Conservation (phyloP, 2,329 filamentous ascomycete species). For the Keithomyces neogunnii region DNA sequence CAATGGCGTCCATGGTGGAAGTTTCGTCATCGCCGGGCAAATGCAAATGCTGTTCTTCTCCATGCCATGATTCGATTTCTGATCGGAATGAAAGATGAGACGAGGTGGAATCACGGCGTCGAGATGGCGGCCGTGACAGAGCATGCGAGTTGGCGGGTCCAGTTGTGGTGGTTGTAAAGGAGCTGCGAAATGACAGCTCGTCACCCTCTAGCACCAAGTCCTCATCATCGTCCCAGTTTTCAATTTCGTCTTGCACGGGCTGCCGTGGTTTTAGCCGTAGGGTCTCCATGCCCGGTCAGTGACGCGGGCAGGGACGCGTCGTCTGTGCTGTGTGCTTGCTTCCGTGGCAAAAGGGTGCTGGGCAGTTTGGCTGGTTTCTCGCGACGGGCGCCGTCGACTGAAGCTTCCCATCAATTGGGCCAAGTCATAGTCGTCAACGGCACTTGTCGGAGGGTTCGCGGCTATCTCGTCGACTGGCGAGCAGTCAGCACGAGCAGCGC, state of each 20-base stretch:
- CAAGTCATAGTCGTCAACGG: slow-evolving; percentile 14
- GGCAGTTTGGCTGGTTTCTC: not conserved
- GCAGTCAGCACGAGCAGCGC: not conserved
- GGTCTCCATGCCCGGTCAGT: slow-evolving; percentile 38
- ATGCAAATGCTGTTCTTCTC: slow-evolving; percentile 80
- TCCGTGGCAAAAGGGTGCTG: not conserved
- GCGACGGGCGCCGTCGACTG: slow-evolving; percentile 2
- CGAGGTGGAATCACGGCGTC: slow-evolving; percentile 68
- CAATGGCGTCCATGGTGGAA: slow-evolving; percentile 77
- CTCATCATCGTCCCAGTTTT: slow-evolving; percentile 74
- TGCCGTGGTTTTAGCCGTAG: slow-evolving; percentile 44
- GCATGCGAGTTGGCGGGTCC: slow-evolving; percentile 5
- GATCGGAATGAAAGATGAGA: slow-evolving; percentile 76
- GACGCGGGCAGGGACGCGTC: slow-evolving; percentile 8
- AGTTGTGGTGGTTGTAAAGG: slow-evolving; percentile 28
- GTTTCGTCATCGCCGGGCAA: slow-evolving; percentile 78
- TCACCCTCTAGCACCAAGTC: slow-evolving; percentile 59
- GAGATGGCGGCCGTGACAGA: slow-evolving; percentile 19
- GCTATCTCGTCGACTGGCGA: not conserved
- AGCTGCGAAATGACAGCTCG: slow-evolving; percentile 51
- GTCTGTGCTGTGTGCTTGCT: not conserved
- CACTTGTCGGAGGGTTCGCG: not conserved
- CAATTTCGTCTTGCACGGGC: slow-evolving; percentile 53
- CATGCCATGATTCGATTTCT: slow-evolving; percentile 66
- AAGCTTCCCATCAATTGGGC: slow-evolving; percentile 10